Conservation (phyloP, 2,329 filamentous ascomycete species). For the Colletotrichum sp. region DNA sequence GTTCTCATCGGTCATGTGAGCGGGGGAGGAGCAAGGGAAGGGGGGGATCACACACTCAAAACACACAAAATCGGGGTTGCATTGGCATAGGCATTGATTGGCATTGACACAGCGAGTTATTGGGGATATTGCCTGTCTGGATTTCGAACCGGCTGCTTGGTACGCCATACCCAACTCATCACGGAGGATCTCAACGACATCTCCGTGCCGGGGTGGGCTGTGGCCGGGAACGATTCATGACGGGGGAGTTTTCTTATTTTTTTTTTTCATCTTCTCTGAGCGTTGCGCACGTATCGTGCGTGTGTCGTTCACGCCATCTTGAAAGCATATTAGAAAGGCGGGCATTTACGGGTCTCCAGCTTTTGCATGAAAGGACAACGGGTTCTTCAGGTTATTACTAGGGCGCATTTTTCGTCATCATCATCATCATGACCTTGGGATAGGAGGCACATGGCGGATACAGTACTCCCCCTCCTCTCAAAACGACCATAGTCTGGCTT, state of each 20-base stretch:
- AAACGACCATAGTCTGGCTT: not conserved
- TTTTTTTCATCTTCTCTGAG: not conserved
- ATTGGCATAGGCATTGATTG: constrained; percentile 17
- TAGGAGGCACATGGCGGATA: constrained; percentile 19
- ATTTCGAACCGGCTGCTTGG: not conserved
- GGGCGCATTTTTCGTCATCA: not conserved
- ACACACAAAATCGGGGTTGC: constrained; percentile 13
- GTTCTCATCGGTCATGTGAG: constrained; percentile 10
- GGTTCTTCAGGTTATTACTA: not conserved
- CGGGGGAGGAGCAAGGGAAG: not conserved
- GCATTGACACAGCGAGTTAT: constrained; percentile 15
- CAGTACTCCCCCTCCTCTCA: constrained; percentile 20
- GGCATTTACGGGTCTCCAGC: not conserved
- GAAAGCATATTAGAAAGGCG: constrained; percentile 11
- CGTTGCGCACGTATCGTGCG: not conserved
- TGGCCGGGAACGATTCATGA: not conserved
- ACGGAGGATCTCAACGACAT: not conserved
- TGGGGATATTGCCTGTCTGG: not conserved
- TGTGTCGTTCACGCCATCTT: not conserved
- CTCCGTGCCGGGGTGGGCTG: not conserved
- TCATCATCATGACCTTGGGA: not conserved
- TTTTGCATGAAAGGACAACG: not conserved
- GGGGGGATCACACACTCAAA: not conserved
- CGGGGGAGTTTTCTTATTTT: not conserved
- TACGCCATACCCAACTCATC: constrained; percentile 12